Evolutionary conservation across 306 rosid genomes (phyloP), one percentile per base, ranked within the genome.

Genomic region (Dalbergia cultrata): DNA sequence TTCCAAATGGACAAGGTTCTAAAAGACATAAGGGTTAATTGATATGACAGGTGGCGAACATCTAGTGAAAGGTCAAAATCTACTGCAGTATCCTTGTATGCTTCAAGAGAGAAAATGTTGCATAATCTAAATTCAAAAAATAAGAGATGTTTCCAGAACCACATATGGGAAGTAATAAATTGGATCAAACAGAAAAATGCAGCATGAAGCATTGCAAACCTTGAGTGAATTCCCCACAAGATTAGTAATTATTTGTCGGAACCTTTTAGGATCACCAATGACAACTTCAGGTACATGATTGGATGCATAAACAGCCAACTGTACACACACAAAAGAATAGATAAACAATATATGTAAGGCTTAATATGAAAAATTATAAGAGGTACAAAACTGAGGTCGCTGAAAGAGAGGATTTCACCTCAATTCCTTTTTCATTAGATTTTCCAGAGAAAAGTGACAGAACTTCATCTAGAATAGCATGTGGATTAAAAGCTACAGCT

Each of bases 271-370:
- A 78, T 95, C 98, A 5, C 98, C 99, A 17, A 90, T 91, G 76
- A 93, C 88, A 69, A 89, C 90, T 69, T 88, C 76, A 4, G 99
- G 99, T 72, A 93, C 94, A 82, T 82, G 82, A 67, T 85, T 86
- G 74, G 97, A 95, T 71, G 92, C 98, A 81, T 93, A 95, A 81
- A 86, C 98, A 74, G 96, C 98, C 88, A 93, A 84, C 99, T 95
- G 87, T 69, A 82, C 68, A 47, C 92, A 80, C 56, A 70, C 85
- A 84, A 85, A 86, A 87, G 47, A 57, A 74, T 18, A 72, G 31
- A 78, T 59, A 81, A 85, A 45, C 26, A 54, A 72, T 34, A 44
- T 76, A 62, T 17, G 26, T 64, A 70, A 74, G 86, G 64, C 75
- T 76, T 59, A 67, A 37, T 49, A 80, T 49, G 35, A 65, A 80